A percentile compares a stretch with the other conserved stretches of the same genome.
phyloP scores from a whole-genome alignment of 371 early-diverging fungal genomes.

The Mortierella sp. region DNA sequence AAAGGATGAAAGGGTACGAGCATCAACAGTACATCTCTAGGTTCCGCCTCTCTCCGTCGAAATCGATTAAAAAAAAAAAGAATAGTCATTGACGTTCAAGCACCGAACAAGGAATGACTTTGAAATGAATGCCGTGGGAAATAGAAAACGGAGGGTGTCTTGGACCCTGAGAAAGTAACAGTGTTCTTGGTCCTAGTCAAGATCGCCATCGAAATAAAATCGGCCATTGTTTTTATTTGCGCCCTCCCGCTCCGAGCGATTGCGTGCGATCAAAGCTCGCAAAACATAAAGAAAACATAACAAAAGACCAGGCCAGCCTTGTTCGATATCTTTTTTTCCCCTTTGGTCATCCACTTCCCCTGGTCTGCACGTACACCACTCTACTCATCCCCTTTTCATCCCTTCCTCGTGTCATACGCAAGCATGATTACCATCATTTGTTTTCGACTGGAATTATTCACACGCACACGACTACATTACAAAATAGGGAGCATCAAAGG shows the following conservation, averaged over 20 bases:
- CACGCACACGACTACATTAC: slow-evolving; percentile 1
- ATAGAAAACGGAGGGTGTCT: not conserved
- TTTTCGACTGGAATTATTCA: not conserved
- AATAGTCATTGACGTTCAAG: slow-evolving; percentile 11
- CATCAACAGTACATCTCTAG: not conserved
- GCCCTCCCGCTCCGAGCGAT: no score
- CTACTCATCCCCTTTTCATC: not conserved
- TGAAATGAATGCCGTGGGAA: slow-evolving; percentile 7
- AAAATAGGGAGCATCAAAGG: no score
- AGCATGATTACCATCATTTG: not conserved
- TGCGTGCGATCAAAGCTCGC: not conserved
- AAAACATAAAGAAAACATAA: slow-evolving; percentile 11
- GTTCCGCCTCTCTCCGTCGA: not conserved
- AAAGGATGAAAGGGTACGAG: not conserved
- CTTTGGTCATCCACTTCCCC: not conserved
- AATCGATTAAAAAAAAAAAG: not conserved
- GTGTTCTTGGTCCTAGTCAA: not conserved
- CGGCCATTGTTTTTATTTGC: not conserved
- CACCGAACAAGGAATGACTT: slow-evolving; percentile 5
- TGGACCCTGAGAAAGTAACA: slow-evolving; percentile 3
- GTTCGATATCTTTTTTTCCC: not conserved
- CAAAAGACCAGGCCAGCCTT: slow-evolving; percentile 2
- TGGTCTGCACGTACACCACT: not conserved
- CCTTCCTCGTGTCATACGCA: not conserved
- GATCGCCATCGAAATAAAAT: not conserved